These are phyloP conservation scores for Mayamaea pseudoterrestris DNA, from an alignment of 108 stramenopile genomes.

Conservation along the genomic window DNA sequence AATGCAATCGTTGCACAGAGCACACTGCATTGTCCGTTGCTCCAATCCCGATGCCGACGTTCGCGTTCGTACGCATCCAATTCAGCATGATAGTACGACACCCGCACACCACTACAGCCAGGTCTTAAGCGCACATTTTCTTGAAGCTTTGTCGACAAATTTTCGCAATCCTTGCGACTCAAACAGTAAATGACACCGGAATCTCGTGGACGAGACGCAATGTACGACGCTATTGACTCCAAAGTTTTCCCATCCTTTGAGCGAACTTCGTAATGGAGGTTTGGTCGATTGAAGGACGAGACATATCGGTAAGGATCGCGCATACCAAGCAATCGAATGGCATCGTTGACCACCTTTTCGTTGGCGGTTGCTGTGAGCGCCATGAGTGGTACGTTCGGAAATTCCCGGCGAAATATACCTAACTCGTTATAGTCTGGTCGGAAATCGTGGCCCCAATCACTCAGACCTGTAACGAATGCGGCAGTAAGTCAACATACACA, in stretches of 20 bases:
- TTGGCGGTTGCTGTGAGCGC: constrained; percentile 99
- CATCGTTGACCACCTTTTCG: constrained; percentile 84
- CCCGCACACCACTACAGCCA: constrained; percentile 40
- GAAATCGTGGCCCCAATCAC: constrained; percentile 64
- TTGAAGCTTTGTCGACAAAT: constrained; percentile 54
- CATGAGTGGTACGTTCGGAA: constrained; percentile 92
- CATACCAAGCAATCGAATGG: constrained; percentile 79
- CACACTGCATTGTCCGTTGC: constrained; percentile 71
- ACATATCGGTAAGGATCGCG: constrained; percentile 45
- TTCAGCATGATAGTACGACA: constrained; percentile 95
- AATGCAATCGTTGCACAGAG: constrained; percentile 82
- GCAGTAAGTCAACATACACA: background rate
- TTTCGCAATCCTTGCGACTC: constrained; percentile 91
- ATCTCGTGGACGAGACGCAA: constrained; percentile 52
- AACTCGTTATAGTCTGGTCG: constrained; percentile 87
- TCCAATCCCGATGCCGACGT: constrained; percentile 86
- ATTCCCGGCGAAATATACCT: constrained; percentile 65
- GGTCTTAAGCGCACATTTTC: constrained; percentile 40
- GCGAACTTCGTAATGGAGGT: constrained; percentile 88
- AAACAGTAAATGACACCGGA: constrained; percentile 97
- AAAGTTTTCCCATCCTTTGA: constrained; percentile 74
- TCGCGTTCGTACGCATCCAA: constrained; percentile 58
- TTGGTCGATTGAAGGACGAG: constrained; percentile 91
- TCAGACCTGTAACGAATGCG: constrained; percentile 8
- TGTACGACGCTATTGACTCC: constrained; percentile 67